Conservation (phyloP, 2,329 filamentous ascomycete species). For the Hymenoscyphus infarciens region DNA sequence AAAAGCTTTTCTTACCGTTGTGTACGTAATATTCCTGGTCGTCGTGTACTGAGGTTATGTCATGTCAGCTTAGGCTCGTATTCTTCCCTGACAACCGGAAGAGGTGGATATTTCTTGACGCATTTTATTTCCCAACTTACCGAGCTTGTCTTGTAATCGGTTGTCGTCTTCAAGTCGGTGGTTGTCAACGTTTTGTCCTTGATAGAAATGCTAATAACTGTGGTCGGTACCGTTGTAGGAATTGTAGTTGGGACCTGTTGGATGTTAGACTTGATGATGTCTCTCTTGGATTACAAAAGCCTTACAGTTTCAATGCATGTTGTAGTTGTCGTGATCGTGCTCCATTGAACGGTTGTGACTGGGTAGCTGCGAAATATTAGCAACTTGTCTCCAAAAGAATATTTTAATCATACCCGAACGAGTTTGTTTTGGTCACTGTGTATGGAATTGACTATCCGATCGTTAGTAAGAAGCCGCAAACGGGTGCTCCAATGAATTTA, state of each 20-base stretch:
- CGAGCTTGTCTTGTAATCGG: background rate
- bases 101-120: background rate
- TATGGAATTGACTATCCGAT: background rate
- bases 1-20: background rate
- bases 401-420: background rate
- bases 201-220: background rate
- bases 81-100: background rate
- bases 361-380: slow-evolving; percentile 3
- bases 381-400: background rate
- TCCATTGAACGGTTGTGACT: background rate
- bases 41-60: background rate
- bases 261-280: background rate
- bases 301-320: background rate
- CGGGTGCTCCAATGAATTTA: background rate
- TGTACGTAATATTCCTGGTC: background rate
- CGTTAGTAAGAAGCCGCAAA: background rate
- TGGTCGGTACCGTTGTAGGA: slow-evolving; percentile 1
- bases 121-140: background rate
- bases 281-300: background rate
- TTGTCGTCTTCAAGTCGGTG: background rate
- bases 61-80: slow-evolving; percentile 2
- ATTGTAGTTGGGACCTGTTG: slow-evolving; percentile 2
- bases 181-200: background rate
- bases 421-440: background rate
- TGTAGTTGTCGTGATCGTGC: slow-evolving; percentile 1